Base-by-base conservation (phyloP, 306 rosid species). In the Trifolium pratense region DNA sequence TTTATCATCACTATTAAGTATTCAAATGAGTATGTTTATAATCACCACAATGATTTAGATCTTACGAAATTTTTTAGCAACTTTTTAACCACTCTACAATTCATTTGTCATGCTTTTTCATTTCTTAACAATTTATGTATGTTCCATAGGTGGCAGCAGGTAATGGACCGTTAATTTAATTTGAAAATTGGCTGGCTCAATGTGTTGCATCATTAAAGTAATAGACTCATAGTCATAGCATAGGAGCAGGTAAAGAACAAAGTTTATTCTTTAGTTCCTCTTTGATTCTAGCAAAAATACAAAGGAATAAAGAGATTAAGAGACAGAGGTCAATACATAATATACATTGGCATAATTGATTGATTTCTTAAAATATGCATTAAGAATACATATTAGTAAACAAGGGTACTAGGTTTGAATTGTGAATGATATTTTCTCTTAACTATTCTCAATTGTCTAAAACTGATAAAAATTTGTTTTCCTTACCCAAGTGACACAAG, bases 71-170 rank as follows among this genome's bases (percentile, higher is more conserved):
- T 6, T 5, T 74, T 34, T 36, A 51, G 0, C 45, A 65, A 43
- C 36, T 70, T 37, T 20, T 26, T 39, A 66, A 58, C 78, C 45
- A 55, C 73, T 76, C 69, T 73, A 55, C 40, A 60, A 43, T 17
- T 56, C 45, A 37, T n/a, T 48, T 31, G 42, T 82, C 68, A 34
- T 37, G 9, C 21, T 52, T 52, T 60, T 31, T 31, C 31, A 52
- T 71, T 57, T 58, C 8, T 71, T 42, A 75, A 59, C 21, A 8
- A 21, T 59, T 34, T 34, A 9, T 74, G 2, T 21, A 21, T 21
- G 64, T 56, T 8, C 20, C 36, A 52, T 7, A 29, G 60, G 80
- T 77, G 82, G 81, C 73, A 75, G 87, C 76, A 80, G 85, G 80
- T 74, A 46, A 76, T 68, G 52, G 57, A 4, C 9, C 12, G 18